Evolutionary conservation across 352 stramenopile species (phyloP).

Genomic region (Phytophthora rubi): DNA sequence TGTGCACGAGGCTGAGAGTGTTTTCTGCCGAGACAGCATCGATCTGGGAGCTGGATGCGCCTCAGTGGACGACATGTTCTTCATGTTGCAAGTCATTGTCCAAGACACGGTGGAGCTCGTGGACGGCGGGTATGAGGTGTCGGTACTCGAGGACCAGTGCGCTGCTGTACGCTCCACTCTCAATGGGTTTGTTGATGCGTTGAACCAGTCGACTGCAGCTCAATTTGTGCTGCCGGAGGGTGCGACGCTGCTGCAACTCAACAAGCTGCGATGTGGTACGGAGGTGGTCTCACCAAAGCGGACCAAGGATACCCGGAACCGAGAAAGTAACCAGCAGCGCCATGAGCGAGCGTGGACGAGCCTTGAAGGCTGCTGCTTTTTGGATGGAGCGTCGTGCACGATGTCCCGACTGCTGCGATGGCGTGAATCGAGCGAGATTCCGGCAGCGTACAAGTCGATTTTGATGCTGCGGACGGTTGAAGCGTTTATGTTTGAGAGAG

Average conservation of each 20-base stretch:
- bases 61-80: neutral
- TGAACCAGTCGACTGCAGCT: slow-evolving; percentile 19
- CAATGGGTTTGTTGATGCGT: slow-evolving; percentile 23
- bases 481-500: slow-evolving; percentile 34
- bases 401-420: slow-evolving; percentile 24
- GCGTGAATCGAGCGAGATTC: slow-evolving; percentile 8
- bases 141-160: neutral
- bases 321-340: slow-evolving; percentile 24
- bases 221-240: slow-evolving; percentile 11
- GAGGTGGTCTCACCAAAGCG: slow-evolving; percentile 15
- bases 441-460: slow-evolving; percentile 22
- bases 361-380: slow-evolving; percentile 24
- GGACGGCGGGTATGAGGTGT: neutral
- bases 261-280: slow-evolving; percentile 4
- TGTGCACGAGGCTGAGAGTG: slow-evolving; percentile 7
- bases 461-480: slow-evolving; percentile 40
- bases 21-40: neutral
- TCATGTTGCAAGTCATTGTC: neutral
- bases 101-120: neutral
- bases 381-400: slow-evolving; percentile 25
- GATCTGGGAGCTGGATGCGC: neutral
- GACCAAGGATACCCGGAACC: neutral
- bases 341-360: slow-evolving; percentile 25
- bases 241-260: slow-evolving; percentile 8
- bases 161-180: slow-evolving; percentile 13